These are phyloP conservation scores for Senna siamea DNA, from an alignment of 306 rosid genomes.

Conservation along the genomic window DNA sequence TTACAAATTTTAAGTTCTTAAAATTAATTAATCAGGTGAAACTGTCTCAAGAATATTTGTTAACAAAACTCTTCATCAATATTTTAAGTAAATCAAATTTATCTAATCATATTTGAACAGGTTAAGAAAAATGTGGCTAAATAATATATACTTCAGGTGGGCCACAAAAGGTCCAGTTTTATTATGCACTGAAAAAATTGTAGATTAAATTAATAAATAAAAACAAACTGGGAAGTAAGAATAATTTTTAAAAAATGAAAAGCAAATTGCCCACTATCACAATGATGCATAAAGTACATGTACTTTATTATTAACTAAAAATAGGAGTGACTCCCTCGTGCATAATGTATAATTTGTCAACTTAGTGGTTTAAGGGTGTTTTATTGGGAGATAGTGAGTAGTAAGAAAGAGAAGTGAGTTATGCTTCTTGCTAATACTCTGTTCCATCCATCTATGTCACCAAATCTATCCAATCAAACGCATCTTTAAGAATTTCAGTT, in stretches of 20 bases:
- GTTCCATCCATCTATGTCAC: not conserved
- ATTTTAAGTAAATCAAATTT: too few relatives aligned
- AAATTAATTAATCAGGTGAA: too few relatives aligned
- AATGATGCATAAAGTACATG: not conserved
- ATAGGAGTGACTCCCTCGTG: not conserved
- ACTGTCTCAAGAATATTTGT: too few relatives aligned
- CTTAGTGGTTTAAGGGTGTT: not conserved
- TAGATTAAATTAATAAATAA: too few relatives aligned
- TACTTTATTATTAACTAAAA: not conserved
- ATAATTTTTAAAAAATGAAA: too few relatives aligned
- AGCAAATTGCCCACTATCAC: not conserved
- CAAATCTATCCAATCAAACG: not conserved
- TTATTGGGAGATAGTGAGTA: not conserved
- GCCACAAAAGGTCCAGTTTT: not conserved
- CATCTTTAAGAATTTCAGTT: not conserved
- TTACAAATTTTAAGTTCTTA: too few relatives aligned
- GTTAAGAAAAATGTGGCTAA: too few relatives aligned
- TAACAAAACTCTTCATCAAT: too few relatives aligned
- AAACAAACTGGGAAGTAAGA: too few relatives aligned
- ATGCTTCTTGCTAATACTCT: not conserved
- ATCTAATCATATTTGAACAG: too few relatives aligned
- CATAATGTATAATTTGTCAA: not conserved
- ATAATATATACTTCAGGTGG: not conserved
- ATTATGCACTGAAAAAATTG: not conserved
- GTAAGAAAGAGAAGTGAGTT: not conserved